Base-by-base conservation (phyloP, 164 flowering plant species). In the Cinnamomum chago region DNA sequence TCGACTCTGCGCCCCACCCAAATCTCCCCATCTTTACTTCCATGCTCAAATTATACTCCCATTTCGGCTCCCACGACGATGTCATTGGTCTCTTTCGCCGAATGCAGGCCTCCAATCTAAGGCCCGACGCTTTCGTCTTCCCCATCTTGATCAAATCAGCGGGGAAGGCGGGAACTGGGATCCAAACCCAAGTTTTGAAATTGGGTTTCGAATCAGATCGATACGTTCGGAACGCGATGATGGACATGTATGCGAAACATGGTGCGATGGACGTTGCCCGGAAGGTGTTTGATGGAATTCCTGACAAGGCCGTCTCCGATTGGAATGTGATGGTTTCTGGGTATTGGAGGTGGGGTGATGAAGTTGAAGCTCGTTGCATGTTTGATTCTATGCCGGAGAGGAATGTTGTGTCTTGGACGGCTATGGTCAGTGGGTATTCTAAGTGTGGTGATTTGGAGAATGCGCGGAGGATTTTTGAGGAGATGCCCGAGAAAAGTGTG, bases 381-480 rank as follows among this genome's bases (percentile, higher is more conserved):
- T 92, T 92, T 75, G 76, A 81, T 65, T n/a, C 72, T 73, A 89
- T 92, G 95, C 88, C 82, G 2, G 84, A 74, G 24, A 85, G 76
- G 79, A 88, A 86, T 84, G 86, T 87, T 58, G 66, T 92, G n/a
- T 79, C 92, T 50, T 92, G 97, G 97, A 92, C 95, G 14, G 83
- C 91, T 0, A 92, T 90, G 97, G 87, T 92, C 60, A 82, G 81
- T 58, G 95, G 95, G 68, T 89, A 81, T 81, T 79, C 88, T 1
- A 85, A 76, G 79, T 25, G 71, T 28, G 77, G 84, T 70, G 83
- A 90, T 80, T 75, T 88, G 86, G 83, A 70, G 67, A 83, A 65
- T 35, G 95, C 95, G 0, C 78, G 90, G 75, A 72, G 70, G n/a
- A 76, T 72, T 62, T 90, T 90, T 69, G 85, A 90, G 70, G 62